These are phyloP conservation scores for Davidsoniella australis DNA, from an alignment of 2,329 filamentous ascomycete genomes.

Conservation along the genomic window DNA sequence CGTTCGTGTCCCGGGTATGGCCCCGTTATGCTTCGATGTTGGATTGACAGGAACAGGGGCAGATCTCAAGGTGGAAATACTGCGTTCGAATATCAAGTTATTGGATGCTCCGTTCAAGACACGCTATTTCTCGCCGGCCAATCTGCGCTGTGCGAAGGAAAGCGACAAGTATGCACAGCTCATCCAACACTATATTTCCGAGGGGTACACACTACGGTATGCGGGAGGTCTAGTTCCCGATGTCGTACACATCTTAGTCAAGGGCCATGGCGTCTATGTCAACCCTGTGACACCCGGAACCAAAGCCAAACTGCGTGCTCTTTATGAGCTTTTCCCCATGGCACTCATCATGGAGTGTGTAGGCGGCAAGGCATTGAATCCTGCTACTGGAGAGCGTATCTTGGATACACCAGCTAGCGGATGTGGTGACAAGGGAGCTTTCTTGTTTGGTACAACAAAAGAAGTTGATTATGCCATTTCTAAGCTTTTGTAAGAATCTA, in stretches of 20 bases:
- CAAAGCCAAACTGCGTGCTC: constrained; percentile 37
- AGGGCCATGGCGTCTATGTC: constrained; percentile 44
- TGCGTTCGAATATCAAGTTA: constrained; percentile 26
- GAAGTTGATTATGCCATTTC: constrained; percentile 26
- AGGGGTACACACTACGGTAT: constrained; percentile 42
- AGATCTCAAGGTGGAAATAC: constrained; percentile 18
- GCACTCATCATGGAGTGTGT: constrained; percentile 43
- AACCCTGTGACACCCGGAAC: constrained; percentile 35
- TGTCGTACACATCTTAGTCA: constrained; percentile 39
- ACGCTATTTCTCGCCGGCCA: constrained; percentile 45
- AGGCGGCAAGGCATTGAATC: constrained; percentile 37
- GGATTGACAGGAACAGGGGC: constrained; percentile 20
- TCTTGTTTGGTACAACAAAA: constrained; percentile 33
- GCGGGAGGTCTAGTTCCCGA: constrained; percentile 45
- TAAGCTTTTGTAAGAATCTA: constrained; percentile 11
- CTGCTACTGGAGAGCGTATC: constrained; percentile 24
- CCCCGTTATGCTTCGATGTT: constrained; percentile 33
- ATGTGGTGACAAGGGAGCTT: constrained; percentile 31
- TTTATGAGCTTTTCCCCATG: constrained; percentile 44
- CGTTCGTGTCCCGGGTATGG: constrained; percentile 26
- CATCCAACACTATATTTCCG: constrained; percentile 30
- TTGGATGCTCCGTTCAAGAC: constrained; percentile 25
- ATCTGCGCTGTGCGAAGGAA: constrained; percentile 39
- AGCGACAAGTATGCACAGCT: constrained; percentile 31
- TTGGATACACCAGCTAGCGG: constrained; percentile 23